Evolutionary conservation across 306 rosid species (phyloP).

Genomic region (Alnus glutinosa): DNA sequence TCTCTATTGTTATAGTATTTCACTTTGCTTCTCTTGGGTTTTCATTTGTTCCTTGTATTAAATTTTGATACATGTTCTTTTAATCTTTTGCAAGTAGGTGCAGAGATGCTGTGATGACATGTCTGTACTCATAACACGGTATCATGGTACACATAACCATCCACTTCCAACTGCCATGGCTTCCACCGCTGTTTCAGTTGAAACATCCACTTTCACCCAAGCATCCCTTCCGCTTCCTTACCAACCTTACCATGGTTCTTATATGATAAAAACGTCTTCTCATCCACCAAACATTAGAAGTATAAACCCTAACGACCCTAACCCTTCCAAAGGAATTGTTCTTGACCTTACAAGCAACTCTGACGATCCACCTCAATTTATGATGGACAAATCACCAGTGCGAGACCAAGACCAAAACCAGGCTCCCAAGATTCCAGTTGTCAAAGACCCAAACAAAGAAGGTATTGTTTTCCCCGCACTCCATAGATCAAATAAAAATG

Average conservation of each 20-base stretch:
- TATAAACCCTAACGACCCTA: constrained; percentile 39
- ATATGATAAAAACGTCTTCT: background rate
- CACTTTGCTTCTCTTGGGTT: background rate
- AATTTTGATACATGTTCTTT: no score
- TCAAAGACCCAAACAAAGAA: no score
- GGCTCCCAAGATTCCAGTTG: no score
- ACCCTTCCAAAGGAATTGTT: constrained; percentile 61
- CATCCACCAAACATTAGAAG: constrained; percentile 30
- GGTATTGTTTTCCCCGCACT: no score
- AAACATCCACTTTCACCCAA: constrained; percentile 37
- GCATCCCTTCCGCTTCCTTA: background rate
- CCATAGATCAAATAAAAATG: no score
- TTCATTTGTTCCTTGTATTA: background rate
- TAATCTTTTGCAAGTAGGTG: constrained; percentile 47
- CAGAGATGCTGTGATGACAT: constrained; percentile 94
- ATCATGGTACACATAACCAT: constrained; percentile 95
- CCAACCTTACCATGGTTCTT: constrained; percentile 19
- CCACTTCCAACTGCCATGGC: constrained; percentile 84
- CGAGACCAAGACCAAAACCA: no score
- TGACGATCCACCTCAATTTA: constrained; percentile 16
- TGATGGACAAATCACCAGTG: background rate
- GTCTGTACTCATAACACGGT: constrained; percentile 88
- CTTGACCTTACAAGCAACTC: constrained; percentile 58
- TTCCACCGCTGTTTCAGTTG: constrained; percentile 61
- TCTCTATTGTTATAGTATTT: constrained; percentile 21